Percentiles rank a stretch among this genome's conserved stretches.
phyloP scores from a whole-genome alignment of 106 monocot species.

The Phalaenopsis equestris region DNA sequence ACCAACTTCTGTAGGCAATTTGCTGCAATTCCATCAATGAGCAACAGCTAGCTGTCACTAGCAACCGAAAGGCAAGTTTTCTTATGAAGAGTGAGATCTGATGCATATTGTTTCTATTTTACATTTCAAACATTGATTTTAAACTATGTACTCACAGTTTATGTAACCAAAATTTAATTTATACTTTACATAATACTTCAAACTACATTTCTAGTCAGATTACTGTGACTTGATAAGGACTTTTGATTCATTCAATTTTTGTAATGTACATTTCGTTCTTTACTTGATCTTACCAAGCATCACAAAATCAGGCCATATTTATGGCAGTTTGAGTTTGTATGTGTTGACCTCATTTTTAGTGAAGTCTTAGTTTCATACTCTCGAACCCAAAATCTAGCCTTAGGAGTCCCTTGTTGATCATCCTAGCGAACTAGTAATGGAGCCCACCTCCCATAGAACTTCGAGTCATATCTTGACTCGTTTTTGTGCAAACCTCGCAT shows the following conservation, averaged over 20 bases:
- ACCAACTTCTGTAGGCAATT: constrained; percentile 51
- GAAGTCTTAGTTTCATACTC: no score
- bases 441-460: no score
- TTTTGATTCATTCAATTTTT: background rate
- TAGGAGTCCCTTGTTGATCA: no score
- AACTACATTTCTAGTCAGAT: background rate
- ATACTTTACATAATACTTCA: background rate
- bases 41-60: constrained; percentile 67
- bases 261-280: background rate
- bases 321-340: background rate
- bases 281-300: background rate
- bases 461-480: no score
- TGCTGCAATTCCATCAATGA: constrained; percentile 74
- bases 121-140: background rate
- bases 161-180: background rate
- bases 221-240: background rate
- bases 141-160: background rate
- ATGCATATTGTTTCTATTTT: background rate
- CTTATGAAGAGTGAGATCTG: background rate
- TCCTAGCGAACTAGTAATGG: no score
- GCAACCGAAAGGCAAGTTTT: constrained; percentile 56
- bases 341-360: no score
- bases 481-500: no score
- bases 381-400: no score
- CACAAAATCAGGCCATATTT: background rate